Evolutionary conservation across 148 eudicot species (phyloP).

Genomic region (Nepenthes gracilis): DNA sequence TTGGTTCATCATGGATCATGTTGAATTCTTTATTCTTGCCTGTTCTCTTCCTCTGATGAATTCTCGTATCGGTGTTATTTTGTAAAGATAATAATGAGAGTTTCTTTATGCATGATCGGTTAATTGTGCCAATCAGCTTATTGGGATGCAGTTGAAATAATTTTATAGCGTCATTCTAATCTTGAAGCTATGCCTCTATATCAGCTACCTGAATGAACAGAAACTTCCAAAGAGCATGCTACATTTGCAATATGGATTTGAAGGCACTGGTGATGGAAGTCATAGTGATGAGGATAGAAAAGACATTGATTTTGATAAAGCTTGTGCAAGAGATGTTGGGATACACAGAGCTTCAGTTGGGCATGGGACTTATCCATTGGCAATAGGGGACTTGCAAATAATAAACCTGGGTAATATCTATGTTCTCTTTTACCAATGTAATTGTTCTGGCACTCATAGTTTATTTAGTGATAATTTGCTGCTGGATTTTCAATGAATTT

Average conservation of each 20-base stretch:
- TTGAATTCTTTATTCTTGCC: too few relatives aligned
- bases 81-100: too few relatives aligned
- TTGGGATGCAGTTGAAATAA: too few relatives aligned
- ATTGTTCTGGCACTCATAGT: background rate
- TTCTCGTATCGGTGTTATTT: too few relatives aligned
- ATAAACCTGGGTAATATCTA: slow-evolving; percentile 32
- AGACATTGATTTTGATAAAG: slow-evolving; percentile 26
- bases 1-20: too few relatives aligned
- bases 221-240: slow-evolving; percentile 79
- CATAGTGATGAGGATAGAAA: slow-evolving; percentile 29
- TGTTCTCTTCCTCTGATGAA: too few relatives aligned
- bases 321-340: slow-evolving; percentile 23
- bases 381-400: slow-evolving; percentile 38
- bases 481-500: too few relatives aligned
- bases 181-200: slow-evolving; percentile 7
- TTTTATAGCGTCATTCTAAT: background rate
- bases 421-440: background rate
- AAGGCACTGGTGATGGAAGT: slow-evolving; percentile 19
- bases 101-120: background rate
- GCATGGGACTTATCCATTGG: slow-evolving; percentile 24
- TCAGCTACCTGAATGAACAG: slow-evolving; percentile 80
- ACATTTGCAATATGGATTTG: slow-evolving; percentile 38
- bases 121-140: too few relatives aligned
- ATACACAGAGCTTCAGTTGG: slow-evolving; percentile 18
- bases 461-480: too few relatives aligned